phyloP scores from a whole-genome alignment of 352 stramenopile genomes.

The Elongisporangium senticosum region DNA sequence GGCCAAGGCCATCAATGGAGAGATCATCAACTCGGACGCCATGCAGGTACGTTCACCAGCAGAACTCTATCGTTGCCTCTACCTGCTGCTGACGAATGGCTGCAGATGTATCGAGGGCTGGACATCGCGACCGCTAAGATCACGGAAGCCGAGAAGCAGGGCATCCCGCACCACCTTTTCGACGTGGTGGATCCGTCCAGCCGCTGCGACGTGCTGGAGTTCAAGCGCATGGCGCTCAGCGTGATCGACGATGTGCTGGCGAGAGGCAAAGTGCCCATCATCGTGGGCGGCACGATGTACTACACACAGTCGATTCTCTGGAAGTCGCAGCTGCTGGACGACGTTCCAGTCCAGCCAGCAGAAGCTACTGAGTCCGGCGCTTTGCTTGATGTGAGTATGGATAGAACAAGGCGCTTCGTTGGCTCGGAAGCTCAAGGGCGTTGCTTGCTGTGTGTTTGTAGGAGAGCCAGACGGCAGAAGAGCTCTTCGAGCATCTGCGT shows the following conservation, averaged over 20 bases:
- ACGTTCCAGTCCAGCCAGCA: conserved; percentile 29
- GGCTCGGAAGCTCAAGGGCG: background rate
- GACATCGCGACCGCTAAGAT: conserved; percentile 89
- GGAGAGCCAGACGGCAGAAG: conserved; percentile 35
- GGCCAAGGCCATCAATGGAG: conserved; percentile 82
- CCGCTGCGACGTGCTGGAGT: conserved; percentile 79
- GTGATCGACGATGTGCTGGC: conserved; percentile 82
- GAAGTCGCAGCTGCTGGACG: conserved; percentile 82
- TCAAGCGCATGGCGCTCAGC: conserved; percentile 62
- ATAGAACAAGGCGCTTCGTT: background rate
- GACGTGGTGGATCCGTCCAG: conserved; percentile 76
- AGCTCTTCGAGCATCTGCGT: conserved; percentile 53
- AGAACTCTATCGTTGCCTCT: background rate
- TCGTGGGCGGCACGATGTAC: conserved; percentile 92
- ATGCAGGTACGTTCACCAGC: conserved; percentile 60
- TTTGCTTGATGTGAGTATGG: background rate
- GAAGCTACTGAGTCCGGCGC: background rate
- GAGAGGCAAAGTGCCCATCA: conserved; percentile 85
- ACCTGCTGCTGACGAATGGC: background rate
- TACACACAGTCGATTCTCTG: conserved; percentile 90
- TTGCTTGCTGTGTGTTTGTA: conserved; percentile 1
- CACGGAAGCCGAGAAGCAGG: conserved; percentile 79
- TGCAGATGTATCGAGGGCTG: conserved; percentile 83
- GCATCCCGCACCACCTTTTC: conserved; percentile 87
- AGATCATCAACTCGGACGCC: conserved; percentile 90